Base-by-base conservation (phyloP, 176 grass and related monocot species). In the Secale cereale region DNA sequence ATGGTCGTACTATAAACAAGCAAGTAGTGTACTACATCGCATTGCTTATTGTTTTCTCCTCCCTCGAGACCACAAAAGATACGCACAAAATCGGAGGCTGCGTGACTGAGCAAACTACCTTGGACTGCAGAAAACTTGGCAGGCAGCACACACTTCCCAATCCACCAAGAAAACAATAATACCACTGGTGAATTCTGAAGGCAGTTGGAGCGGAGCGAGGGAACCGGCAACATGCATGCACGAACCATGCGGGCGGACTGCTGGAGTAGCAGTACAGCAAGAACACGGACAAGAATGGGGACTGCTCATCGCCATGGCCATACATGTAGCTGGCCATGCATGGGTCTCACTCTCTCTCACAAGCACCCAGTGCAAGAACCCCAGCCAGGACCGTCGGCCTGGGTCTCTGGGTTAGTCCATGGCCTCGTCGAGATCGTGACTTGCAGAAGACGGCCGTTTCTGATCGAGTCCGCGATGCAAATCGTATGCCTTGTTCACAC, bases 81-180 rank as follows among this genome's bases (percentile, higher is more conserved):
- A 41, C 39, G 39, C 39, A 11, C 46, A 70, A 69, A 70, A 70
- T 56, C 65, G 10, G 16, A 54, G 64, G 63, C n/a, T 1, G 2
- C 2, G 33, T 54, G 43, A 81, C 1, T 19, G 29, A 81, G 23
- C 22, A 56, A 70, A 69, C n/a, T 57, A 26, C 37, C 14, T 70
- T 59, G 46, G 48, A 5, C 48, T 40, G 66, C 66, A 82, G 48
- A 82, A 70, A 82, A 52, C 64, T 54, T 52, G 79, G n/a, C 64
- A 81, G 22, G 3, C 46, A 67, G 59, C 30, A n/a, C 46, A 46
- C 63, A 81, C 79, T 81, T 81, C 64, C 62, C 78, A 50, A 80
- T 8, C 1, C 2, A 54, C 17, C 10, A 7, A 79, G 27, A 48
- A 16, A n/a, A 20, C 26, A 27, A 28, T 11, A 54, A 7, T 6